phyloP scores from a whole-genome alignment of 1,284 basidiomycete genomes.

The Marasmius tenuissimus region DNA sequence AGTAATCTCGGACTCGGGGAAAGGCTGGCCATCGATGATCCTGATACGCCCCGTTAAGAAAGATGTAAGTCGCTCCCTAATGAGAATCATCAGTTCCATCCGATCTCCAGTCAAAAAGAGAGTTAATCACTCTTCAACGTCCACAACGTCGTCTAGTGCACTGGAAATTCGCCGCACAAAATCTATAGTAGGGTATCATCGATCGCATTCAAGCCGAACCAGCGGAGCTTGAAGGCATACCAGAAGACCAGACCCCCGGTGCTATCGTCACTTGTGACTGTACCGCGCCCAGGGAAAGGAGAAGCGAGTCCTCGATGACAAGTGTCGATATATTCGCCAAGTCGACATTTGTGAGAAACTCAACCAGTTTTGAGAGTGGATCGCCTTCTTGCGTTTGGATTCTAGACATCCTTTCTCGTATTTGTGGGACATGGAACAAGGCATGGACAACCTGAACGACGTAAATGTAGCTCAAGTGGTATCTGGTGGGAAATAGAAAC shows the following conservation, averaged over 20 bases:
- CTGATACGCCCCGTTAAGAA: conserved; percentile 31
- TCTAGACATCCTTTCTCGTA: conserved; percentile 49
- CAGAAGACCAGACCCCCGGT: conserved; percentile 29
- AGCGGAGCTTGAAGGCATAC: conserved; percentile 20
- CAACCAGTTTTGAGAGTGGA: conserved; percentile 40
- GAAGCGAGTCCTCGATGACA: conserved; percentile 31
- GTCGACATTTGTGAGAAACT: conserved; percentile 68
- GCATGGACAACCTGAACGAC: conserved; percentile 51
- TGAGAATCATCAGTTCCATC: neutral
- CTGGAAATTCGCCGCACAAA: conserved; percentile 27
- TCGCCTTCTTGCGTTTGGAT: conserved; percentile 39
- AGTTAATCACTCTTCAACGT: conserved; percentile 24
- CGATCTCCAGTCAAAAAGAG: neutral
- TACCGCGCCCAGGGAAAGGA: conserved; percentile 29
- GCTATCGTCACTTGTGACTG: conserved; percentile 22
- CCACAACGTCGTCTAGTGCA: conserved; percentile 33
- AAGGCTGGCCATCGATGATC: neutral
- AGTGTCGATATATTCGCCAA: conserved; percentile 39
- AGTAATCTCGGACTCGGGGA: conserved; percentile 9
- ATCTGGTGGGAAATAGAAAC: conserved; percentile 7
- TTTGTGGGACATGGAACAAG: conserved; percentile 66
- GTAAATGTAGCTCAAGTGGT: neutral
- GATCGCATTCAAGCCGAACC: neutral
- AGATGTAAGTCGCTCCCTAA: conserved; percentile 30
- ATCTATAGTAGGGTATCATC: conserved; percentile 19